These are phyloP conservation scores for Naumovozyma baii DNA, from an alignment of 805 yeast genomes.

Conservation along the genomic window DNA sequence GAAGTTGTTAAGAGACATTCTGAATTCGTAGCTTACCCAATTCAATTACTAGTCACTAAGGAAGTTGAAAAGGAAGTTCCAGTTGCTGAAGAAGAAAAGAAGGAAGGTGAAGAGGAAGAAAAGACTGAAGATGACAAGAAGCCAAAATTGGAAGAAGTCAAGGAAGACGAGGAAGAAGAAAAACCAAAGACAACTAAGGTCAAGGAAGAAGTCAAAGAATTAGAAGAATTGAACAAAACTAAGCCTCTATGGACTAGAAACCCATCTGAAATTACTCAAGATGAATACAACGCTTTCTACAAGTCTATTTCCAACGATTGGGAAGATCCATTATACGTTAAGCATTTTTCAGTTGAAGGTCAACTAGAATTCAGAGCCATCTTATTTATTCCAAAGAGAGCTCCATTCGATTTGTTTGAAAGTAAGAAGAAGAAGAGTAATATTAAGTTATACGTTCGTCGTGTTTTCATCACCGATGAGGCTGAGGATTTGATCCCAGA, in stretches of 20 bases:
- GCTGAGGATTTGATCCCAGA: conserved; percentile 99
- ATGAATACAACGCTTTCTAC: conserved; percentile 98
- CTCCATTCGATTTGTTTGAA: conserved; percentile 97
- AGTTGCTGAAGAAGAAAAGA: conserved; percentile 50
- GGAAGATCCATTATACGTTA: conserved; percentile 99
- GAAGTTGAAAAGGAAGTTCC: conserved; percentile 98
- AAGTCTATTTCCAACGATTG: conserved; percentile 98
- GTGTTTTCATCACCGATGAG: conserved; percentile 98
- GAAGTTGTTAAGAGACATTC: conserved; percentile 99
- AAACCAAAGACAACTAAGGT: conserved; percentile 76
- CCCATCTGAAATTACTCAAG: conserved; percentile 95
- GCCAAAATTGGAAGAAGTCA: conserved; percentile 16
- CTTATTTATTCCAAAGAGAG: conserved; percentile 95
- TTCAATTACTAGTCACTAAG: conserved; percentile 95
- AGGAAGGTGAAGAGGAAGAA: conserved; percentile 32
- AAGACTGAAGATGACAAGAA: conserved; percentile 59
- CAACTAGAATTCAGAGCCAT: conserved; percentile 98
- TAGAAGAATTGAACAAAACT: conserved; percentile 97
- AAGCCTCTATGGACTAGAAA: conserved; percentile 99
- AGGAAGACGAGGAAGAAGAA: conserved; percentile 59
- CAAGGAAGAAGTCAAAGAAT: conserved; percentile 87
- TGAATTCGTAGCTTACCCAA: conserved; percentile 98
- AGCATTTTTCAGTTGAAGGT: conserved; percentile 99
- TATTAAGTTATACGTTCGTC: conserved; percentile 97
- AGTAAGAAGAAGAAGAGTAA: conserved; percentile 98